phyloP scores from a whole-genome alignment of 768 basidiomycete species.

The Phaeotremella fagi region DNA sequence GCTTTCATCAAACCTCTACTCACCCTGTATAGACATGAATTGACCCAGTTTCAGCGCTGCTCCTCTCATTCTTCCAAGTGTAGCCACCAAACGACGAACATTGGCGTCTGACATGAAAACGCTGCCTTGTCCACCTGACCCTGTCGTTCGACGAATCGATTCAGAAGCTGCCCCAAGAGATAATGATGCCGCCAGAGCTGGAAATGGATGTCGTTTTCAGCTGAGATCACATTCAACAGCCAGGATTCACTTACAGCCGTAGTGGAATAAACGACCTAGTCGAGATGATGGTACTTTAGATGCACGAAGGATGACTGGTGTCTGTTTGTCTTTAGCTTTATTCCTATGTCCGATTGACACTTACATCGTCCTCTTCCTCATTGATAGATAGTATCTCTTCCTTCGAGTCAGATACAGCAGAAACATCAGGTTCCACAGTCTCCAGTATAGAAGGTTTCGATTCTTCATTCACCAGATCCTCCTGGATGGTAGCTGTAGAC shows the following conservation, averaged over 20 bases:
- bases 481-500: no score
- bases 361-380: conserved; percentile 19
- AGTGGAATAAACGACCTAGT: conserved; percentile 85
- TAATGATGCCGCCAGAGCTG: conserved; percentile 85
- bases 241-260: conserved; percentile 62
- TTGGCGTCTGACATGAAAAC: conserved; percentile 89
- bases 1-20: conserved; percentile 2
- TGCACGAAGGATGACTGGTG: conserved; percentile 50
- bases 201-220: background rate
- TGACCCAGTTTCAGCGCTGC: conserved; percentile 95
- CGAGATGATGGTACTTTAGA: conserved; percentile 88
- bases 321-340: conserved; percentile 12
- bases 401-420: background rate
- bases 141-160: conserved; percentile 63
- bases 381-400: background rate
- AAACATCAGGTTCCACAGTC: background rate
- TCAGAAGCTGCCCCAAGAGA: conserved; percentile 86
- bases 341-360: background rate
- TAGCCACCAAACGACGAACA: conserved; percentile 78
- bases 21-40: conserved; percentile 93
- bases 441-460: no score
- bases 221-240: background rate
- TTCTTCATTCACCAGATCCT: no score
- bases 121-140: conserved; percentile 48
- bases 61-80: conserved; percentile 91